Evolutionary conservation across 495 filamentous ascomycete genomes (phyloP), one percentile per base, ranked within the genome.

Genomic region (Hyaloscypha variabilis): DNA sequence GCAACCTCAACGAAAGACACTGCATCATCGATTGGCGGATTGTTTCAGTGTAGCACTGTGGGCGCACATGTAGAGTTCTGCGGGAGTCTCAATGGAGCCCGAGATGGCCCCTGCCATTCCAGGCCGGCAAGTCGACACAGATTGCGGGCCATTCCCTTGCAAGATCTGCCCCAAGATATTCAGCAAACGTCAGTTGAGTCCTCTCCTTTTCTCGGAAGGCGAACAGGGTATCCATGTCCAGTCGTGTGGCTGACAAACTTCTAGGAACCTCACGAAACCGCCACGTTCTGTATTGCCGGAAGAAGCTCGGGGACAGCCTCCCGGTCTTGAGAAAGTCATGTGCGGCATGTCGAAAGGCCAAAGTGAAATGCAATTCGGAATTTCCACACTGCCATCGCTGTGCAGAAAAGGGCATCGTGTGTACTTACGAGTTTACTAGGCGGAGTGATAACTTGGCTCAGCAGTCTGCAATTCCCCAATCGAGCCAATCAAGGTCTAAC

Each of bases 141-240:
- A 66, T 10, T 25, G 56, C 26, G 63, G 63, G 46, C 63, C 55
- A 56, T 66, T 66, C 29, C 57, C 55, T 46, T 66, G 63, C 63
- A 54, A 66, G 63, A 66, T 66, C 63, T 66, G 63, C 63, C 60
- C 63, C 30, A 66, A 66, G 29, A 57, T 36, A 31, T 66, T 66
- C 56, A 60, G 46, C 60, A 66, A 66, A 54, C 56, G 63, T 66
- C 6, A 21, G 63, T 14, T 59, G 31, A 1, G 52, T n/a, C 63
- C 54, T 23, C 59, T 60, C 10, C 19, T 54, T 56, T 4, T 24
- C 46, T 50, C 36, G 24, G 25, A 31, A 34, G 25, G 25, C 46
- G 25, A 36, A 51, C 50, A 62, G 1, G 42, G 6, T 21, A 24
- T 26, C 42, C 42, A 42, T 53, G 30, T 42, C 25, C 3, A 19